Base-by-base conservation (phyloP, 2,329 filamentous ascomycete species). In the Colletotrichum cereale region DNA sequence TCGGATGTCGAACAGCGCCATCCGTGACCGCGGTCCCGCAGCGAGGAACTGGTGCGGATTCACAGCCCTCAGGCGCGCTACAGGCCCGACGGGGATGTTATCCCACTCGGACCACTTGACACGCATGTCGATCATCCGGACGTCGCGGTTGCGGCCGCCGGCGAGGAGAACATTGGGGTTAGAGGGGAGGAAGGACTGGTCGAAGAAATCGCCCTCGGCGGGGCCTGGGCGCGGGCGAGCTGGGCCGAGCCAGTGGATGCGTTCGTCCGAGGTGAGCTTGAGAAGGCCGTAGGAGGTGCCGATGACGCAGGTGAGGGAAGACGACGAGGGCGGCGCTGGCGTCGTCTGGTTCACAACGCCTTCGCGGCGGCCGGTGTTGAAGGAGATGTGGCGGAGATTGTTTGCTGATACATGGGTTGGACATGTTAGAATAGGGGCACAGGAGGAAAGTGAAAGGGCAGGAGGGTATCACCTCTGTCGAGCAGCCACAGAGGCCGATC, bases 1-100 rank as follows among this genome's bases (percentile, higher is more conserved):
- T 1, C 90, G 87, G 40, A 87, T 72, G 73, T 92, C 90, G 75
- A 90, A 91, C 6, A 90, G 78, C 1, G 82, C 82, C 80, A 91
- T 86, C 64, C 76, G 81, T 75, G 82, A 83, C 40, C 79, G 75
- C 2, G 89, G 78, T 1, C 89, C 88, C 0, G 87, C 85, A 4
- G 86, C 86, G 2, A 91, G 79, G 26, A 90, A 79, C 55, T 86
- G 84, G 74, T 88, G 79, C 10, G 79, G 78, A 60, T 85, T 84
- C 2, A 90, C 75, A 63, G 85, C 83, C 42, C 82, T 83, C 40
- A 91, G 77, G 68, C 89, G 86, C 0, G 87, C 82, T 58, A 88
- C 82, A 26, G 84, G 75, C 62, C 82, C 84, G 66, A 85, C 81
- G 18, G 74, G 76, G 1, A 79, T 69, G 50, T 79, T 80, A 2